phyloP scores from a whole-genome alignment of 1,139 yeast species.

The Nakaseomyces kungkrabaensis region DNA sequence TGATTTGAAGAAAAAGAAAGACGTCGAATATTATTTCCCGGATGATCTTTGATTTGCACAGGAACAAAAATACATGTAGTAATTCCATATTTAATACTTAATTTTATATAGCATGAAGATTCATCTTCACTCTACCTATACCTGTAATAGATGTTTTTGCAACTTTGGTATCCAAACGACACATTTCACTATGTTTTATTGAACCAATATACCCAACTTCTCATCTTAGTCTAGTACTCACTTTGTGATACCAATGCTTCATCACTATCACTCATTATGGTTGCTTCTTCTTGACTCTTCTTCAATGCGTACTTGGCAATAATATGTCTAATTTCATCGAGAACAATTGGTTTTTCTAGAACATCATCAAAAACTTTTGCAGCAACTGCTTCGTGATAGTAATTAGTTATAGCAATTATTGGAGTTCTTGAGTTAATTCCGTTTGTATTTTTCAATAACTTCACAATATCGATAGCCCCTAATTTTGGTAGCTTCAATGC shows the following conservation, averaged over 20 bases:
- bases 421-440: slow-evolving; percentile 72
- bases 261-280: slow-evolving; percentile 27
- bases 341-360: slow-evolving; percentile 64
- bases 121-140: too few relatives aligned
- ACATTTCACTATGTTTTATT: too few relatives aligned
- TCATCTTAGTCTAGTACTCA: not conserved
- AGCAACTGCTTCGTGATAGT: slow-evolving; percentile 56
- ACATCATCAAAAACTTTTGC: slow-evolving; percentile 57
- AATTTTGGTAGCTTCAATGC: slow-evolving; percentile 62
- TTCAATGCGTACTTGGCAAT: slow-evolving; percentile 25
- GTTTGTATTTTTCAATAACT: slow-evolving; percentile 65
- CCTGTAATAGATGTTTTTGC: too few relatives aligned
- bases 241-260: slow-evolving; percentile 1
- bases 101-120: too few relatives aligned
- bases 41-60: slow-evolving; percentile 14
- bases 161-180: too few relatives aligned
- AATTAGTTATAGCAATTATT: slow-evolving; percentile 66
- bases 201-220: not conserved
- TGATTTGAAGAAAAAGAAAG: slow-evolving; percentile 10
- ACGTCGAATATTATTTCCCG: slow-evolving; percentile 22
- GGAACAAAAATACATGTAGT: not conserved
- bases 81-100: not conserved
- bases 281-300: slow-evolving; percentile 28
- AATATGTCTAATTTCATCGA: slow-evolving; percentile 33
- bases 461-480: slow-evolving; percentile 64